A percentile compares a stretch with the other conserved stretches of the same genome.
Evolutionary conservation across 1,284 basidiomycete species (phyloP).

Genomic region (Fistulinella cinereoalba): DNA sequence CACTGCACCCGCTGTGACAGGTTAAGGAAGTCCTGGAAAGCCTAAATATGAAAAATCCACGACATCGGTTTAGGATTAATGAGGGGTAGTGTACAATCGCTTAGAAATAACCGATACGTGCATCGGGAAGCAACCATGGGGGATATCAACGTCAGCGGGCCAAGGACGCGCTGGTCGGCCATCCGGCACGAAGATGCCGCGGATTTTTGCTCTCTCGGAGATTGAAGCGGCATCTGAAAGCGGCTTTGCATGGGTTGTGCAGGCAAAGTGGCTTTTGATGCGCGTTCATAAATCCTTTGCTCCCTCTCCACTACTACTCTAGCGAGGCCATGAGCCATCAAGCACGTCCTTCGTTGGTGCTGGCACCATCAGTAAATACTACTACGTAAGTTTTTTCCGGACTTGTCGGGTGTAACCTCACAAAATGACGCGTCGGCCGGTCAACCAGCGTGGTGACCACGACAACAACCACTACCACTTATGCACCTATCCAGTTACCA

Average conservation of each 20-base stretch:
- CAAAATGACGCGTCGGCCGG: constrained; percentile 28
- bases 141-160: no score
- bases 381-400: constrained; percentile 55
- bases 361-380: constrained; percentile 74
- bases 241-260: constrained; percentile 31
- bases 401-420: constrained; percentile 3
- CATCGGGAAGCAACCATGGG: no score
- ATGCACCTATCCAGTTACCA: constrained; percentile 77
- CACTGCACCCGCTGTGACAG: no score
- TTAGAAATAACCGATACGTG: no score
- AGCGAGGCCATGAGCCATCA: constrained; percentile 49
- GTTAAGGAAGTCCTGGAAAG: no score
- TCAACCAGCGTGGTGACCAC: constrained; percentile 73
- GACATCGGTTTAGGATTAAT: no score
- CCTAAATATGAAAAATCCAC: no score
- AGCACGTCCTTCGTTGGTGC: constrained; percentile 59
- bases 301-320: constrained; percentile 18
- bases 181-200: constrained; percentile 17
- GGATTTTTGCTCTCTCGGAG: constrained; percentile 15
- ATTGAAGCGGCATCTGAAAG: constrained; percentile 28
- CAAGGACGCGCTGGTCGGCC: constrained; percentile 12
- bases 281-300: constrained; percentile 28
- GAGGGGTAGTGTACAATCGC: no score
- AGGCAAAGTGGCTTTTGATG: constrained; percentile 35
- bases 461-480: constrained; percentile 80